Conservation (phyloP, 768 basidiomycete species). For the Rhizopogon vulgaris region DNA sequence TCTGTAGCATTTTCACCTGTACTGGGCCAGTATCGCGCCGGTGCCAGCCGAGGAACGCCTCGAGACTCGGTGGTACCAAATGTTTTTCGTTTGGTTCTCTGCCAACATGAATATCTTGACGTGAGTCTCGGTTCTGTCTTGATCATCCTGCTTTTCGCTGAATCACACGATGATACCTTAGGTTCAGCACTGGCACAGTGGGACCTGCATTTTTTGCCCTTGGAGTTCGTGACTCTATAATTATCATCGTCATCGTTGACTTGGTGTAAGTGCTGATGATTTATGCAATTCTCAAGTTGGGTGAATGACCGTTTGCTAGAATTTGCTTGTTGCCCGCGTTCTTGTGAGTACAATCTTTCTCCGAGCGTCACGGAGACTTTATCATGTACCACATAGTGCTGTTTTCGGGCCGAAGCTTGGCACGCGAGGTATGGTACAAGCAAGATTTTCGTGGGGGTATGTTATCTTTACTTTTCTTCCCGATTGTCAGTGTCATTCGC, state of each 20-base stretch:
- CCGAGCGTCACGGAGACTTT: too few species aligned
- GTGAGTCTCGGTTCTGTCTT: constrained; percentile 21
- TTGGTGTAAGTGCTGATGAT: constrained; percentile 29
- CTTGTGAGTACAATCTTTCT: constrained; percentile 23
- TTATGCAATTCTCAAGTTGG: neutral
- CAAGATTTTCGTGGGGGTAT: constrained; percentile 49
- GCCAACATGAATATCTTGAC: constrained; percentile 38
- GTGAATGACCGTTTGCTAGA: constrained; percentile 12
- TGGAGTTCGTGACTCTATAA: constrained; percentile 35
- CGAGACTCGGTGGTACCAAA: constrained; percentile 37
- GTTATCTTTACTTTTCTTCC: constrained; percentile 11
- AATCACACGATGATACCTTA: constrained; percentile 9
- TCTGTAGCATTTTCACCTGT: neutral
- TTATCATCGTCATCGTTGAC: constrained; percentile 38
- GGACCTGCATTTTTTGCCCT: constrained; percentile 47
- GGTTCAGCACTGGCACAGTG: constrained; percentile 43
- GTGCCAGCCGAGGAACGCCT: constrained; percentile 29
- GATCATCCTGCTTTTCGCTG: neutral
- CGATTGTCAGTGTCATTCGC: neutral
- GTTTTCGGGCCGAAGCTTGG: constrained; percentile 51
- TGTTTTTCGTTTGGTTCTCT: constrained; percentile 50
- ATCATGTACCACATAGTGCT: constrained; percentile 23
- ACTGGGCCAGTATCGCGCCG: constrained; percentile 30
- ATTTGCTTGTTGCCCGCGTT: constrained; percentile 30
- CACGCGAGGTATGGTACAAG: constrained; percentile 52